Conservation (phyloP, 306 rosid species). For the Calophaca sinica region DNA sequence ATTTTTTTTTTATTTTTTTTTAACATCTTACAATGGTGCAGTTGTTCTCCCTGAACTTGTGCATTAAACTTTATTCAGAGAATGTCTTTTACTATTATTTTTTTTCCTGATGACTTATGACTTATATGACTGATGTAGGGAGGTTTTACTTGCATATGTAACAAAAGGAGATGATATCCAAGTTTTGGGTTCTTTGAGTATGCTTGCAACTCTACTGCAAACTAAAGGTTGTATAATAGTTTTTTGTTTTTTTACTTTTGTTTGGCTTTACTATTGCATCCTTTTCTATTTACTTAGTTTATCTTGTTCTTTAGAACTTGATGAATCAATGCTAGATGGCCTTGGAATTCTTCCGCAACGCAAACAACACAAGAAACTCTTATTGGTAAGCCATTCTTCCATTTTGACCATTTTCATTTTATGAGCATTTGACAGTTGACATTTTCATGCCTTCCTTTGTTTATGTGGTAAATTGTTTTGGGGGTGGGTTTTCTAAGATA, state of each 20-base stretch:
- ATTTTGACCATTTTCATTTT: conserved; percentile 14
- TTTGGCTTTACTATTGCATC: conserved; percentile 22
- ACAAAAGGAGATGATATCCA: conserved; percentile 71
- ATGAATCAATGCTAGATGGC: conserved; percentile 89
- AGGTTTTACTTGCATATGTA: conserved; percentile 75
- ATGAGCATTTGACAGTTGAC: conserved; percentile 35
- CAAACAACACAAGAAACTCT: conserved; percentile 83
- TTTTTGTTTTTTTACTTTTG: conserved; percentile 12
- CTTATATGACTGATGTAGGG: conserved; percentile 59
- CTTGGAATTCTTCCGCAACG: conserved; percentile 98
- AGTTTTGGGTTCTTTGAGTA: conserved; percentile 79
- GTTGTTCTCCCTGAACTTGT: conserved; percentile 25
- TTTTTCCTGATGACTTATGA: conserved; percentile 40
- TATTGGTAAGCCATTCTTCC: conserved; percentile 69
- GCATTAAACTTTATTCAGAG: not conserved
- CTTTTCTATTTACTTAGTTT: conserved; percentile 45
- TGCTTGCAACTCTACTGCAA: conserved; percentile 85
- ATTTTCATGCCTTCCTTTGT: conserved; percentile 12
- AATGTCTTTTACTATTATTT: not conserved
- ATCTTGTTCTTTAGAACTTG: conserved; percentile 67
- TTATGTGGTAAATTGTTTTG: conserved; percentile 25
- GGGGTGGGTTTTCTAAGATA: conserved; percentile 20
- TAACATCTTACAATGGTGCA: conserved; percentile 26
- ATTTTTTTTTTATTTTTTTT: not conserved
- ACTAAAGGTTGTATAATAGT: conserved; percentile 75